Evolutionary conservation across 768 basidiomycete genomes (phyloP), one percentile per base, ranked within the genome.

Genomic region (Rhodotorula toruloides): DNA sequence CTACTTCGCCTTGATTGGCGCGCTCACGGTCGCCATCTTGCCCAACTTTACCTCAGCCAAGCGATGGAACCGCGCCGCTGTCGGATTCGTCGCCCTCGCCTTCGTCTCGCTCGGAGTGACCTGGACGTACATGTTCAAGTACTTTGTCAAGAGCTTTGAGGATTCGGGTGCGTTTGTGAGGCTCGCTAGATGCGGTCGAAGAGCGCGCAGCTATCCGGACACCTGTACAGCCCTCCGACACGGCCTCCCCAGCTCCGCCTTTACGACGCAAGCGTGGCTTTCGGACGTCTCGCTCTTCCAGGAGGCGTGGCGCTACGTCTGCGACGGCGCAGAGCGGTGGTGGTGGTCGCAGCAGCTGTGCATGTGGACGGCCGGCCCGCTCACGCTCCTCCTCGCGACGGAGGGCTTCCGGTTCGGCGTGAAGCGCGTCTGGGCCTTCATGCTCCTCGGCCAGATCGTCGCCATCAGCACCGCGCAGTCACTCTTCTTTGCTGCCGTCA

Each of bases 301-400:
- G 16, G 62, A 74, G 62, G 73, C 73, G 34, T 74, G 73, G 73
- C n/a, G 43, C 22, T 70, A 69, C 56, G 81, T 83, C 21, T 84
- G 81, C 72, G 78, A 75, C 29, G 79, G 80, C 37, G 76, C 79
- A 0, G 63, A 80, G 49, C 83, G 82, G 54, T 87, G 85, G 85
- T 87, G 85, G 86, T 86, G 85, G 84, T 84, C 83, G 68, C 82
- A 85, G 74, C 84, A 86, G 72, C 75, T 86, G 21, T 86, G 84
- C 73, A 71, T 84, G 29, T 86, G 81, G 77, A 85, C 85, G 8
- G 82, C 80, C 11, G 83, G 84, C 2, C 77, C 81, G 22, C 84
- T 84, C 82, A 84, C 84, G 0, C 74, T 83, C 2, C 81, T 85
- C 63, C 72, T 86, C 2, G 77, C 77, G 21, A 76, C 76, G 10